Base-by-base conservation (phyloP, 495 filamentous ascomycete genomes). In the Penicillium nucicola region DNA sequence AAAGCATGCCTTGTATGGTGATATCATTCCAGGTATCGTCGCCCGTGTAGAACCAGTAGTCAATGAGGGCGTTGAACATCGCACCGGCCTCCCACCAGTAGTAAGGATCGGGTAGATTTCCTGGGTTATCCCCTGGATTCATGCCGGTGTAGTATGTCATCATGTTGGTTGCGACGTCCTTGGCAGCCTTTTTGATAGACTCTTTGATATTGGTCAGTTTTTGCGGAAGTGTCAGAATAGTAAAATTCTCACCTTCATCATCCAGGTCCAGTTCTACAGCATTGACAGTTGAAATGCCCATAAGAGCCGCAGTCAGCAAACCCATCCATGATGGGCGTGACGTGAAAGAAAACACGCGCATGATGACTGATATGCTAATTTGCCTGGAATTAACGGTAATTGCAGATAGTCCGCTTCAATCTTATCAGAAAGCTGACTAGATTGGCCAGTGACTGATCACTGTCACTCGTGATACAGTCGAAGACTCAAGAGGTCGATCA, bases 41-140 rank as follows among this genome's bases (percentile, higher is more conserved):
- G 2, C 84, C 83, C 2, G 91, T 96, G 54, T 87, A 84, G 58
- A 77, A 84, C 81, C 86, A 92, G 67, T 97, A 96, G 61, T 95
- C 85, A 52, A 96, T 69, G 48, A 97, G 56, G 1, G 84, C 72
- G 30, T 82, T 84, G 62, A 89, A 91, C 79, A 88, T 86, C 13
- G 84, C 83, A 18, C 88, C 89, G 1, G 81, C 82, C 64, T 90
- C 84, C 87, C 87, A 90, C 87, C 87, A 91, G 67, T 85, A 92
- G 65, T 91, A 92, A 0, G 87, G 86, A 54, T 79, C 73, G 2
- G 87, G 87, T 2, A 90, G 64, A 63, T 88, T 89, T 8, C 87
- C 87, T 5, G 87, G 85, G 2, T 75, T 72, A 44, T 88, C 84
- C 31, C 87, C 87, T 0, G 86, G 84, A 28, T 79, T 70, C 64